Evolutionary conservation across 495 filamentous ascomycete genomes (phyloP).

Genomic region (Trichocladium uniseriatum): DNA sequence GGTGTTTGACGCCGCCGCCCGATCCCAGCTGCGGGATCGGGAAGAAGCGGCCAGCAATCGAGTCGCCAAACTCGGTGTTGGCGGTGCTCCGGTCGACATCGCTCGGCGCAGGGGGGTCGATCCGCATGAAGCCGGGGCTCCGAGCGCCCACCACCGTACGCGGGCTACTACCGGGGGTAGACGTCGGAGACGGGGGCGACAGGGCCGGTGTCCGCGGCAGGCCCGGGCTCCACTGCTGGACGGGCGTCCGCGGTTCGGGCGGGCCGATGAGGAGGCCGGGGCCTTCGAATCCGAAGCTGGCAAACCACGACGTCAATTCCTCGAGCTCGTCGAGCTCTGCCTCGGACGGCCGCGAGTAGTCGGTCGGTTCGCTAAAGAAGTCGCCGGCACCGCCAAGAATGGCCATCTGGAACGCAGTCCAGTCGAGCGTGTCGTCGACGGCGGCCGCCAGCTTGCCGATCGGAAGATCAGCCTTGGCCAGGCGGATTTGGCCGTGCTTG

Average conservation of each 20-base stretch:
- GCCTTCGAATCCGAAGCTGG: slow-evolving; percentile 30
- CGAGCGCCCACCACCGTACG: slow-evolving; percentile 4
- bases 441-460: slow-evolving; percentile 28
- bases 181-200: slow-evolving; percentile 10
- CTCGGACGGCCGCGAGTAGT: slow-evolving; percentile 28
- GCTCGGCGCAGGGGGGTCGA: slow-evolving; percentile 7
- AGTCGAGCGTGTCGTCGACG: slow-evolving; percentile 42
- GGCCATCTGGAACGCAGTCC: slow-evolving; percentile 50
- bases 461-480: slow-evolving; percentile 32
- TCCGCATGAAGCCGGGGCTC: slow-evolving; percentile 7
- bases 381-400: slow-evolving; percentile 41
- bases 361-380: slow-evolving; percentile 35
- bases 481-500: slow-evolving; percentile 40
- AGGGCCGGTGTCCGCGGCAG: slow-evolving; percentile 5
- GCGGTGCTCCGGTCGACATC: background rate
- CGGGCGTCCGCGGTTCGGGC: slow-evolving; percentile 7
- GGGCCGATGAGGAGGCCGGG: slow-evolving; percentile 27
- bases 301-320: slow-evolving; percentile 38
- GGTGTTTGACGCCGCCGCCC: background rate
- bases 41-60: slow-evolving; percentile 11
- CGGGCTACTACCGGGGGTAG: slow-evolving; percentile 24
- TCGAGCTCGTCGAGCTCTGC: slow-evolving; percentile 33
- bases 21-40: background rate
- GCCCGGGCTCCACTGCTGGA: slow-evolving; percentile 4
- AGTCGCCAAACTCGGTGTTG: background rate